Evolutionary conservation across 768 basidiomycete genomes (phyloP).

Genomic region (Rhodosporidiobolus sp.): DNA sequence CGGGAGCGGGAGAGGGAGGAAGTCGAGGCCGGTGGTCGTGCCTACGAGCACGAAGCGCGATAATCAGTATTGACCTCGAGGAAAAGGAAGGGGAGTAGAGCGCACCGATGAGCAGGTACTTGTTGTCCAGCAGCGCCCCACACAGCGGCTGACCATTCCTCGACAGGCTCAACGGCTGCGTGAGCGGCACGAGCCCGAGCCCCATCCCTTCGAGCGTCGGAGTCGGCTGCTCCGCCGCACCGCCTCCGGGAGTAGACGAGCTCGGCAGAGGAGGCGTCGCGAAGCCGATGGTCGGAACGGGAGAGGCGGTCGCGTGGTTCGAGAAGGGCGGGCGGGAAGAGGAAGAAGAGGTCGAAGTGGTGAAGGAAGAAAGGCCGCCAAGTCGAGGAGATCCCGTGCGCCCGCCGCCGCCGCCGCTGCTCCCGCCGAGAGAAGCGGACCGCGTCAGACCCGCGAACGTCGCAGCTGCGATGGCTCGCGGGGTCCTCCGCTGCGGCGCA

Average conservation of each 20-base stretch:
- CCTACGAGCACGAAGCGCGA: neutral
- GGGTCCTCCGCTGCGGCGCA: slow-evolving; percentile 6
- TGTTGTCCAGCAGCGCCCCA: slow-evolving; percentile 42
- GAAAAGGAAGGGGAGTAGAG: too few species aligned
- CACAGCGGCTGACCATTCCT: slow-evolving; percentile 40
- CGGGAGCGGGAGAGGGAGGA: slow-evolving; percentile 40
- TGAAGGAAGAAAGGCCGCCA: neutral
- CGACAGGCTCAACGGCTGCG: slow-evolving; percentile 19
- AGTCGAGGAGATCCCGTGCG: neutral
- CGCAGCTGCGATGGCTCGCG: neutral
- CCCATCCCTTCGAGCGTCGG: slow-evolving; percentile 22
- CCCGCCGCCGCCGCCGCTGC: neutral
- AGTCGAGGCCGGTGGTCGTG: slow-evolving; percentile 42
- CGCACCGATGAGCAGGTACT: slow-evolving; percentile 42
- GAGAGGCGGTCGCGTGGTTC: neutral
- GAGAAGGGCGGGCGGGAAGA: neutral
- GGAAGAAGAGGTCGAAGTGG: neutral
- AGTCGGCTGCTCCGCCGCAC: neutral
- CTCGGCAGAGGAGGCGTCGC: slow-evolving; percentile 3
- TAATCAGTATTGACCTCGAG: neutral
- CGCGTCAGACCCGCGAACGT: slow-evolving; percentile 13
- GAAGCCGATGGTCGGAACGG: slow-evolving; percentile 8
- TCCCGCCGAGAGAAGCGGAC: neutral
- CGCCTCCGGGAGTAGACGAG: neutral
- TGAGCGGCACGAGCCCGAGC: slow-evolving; percentile 26